Evolutionary conservation across 139 green algal genomes (phyloP), one percentile per base, ranked within the genome.

Genomic region (Ulvella scutata): DNA sequence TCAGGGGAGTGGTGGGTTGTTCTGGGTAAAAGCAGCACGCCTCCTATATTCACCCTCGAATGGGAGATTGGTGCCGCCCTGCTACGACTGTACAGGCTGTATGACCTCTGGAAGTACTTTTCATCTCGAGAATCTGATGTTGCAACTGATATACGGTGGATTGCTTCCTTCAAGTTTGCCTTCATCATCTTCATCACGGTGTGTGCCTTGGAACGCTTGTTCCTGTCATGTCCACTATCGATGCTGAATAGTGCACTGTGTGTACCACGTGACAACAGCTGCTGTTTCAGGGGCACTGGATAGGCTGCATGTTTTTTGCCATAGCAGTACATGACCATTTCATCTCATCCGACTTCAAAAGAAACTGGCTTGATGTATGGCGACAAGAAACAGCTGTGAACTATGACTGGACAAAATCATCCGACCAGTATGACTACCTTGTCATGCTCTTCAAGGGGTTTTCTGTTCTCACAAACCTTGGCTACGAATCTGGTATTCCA

Each of bases 381-480:
- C n/a, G 31, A 26, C 51, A 67, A 23, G n/a, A 67, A 26, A 34
- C 51, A 6, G 31, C 33, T 67, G 51, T 29, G 10, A 29, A 67
- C 2, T 67, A 34, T 26, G 33, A 23, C 20, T 67, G 51, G 51
- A n/a, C 33, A 6, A 29, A 23, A 31, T 67, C 51, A 29, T 77
- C 43, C 10, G 39, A 23, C 10, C 6, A 13, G 13, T 67, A 67
- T 67, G 51, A 67, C 20, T 67, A 67, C 33, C n/a, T 67, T n/a
- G 51, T 67, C 43, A 77, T 77, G 7, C 34, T 77, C 9, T 77
- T 72, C 73, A 77, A 84, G 43, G 80, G 80, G 3, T 76, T 84
- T 31, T 80, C 77, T 28, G 61, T 51, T 9, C 38, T 84, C 2
- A 76, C 80, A 38, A 84, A 83, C 28, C 62, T 84, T 29, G 80